Evolutionary conservation across 2,329 filamentous ascomycete genomes (phyloP), one percentile per base, ranked within the genome.

Genomic region (Penicillium crustosum): DNA sequence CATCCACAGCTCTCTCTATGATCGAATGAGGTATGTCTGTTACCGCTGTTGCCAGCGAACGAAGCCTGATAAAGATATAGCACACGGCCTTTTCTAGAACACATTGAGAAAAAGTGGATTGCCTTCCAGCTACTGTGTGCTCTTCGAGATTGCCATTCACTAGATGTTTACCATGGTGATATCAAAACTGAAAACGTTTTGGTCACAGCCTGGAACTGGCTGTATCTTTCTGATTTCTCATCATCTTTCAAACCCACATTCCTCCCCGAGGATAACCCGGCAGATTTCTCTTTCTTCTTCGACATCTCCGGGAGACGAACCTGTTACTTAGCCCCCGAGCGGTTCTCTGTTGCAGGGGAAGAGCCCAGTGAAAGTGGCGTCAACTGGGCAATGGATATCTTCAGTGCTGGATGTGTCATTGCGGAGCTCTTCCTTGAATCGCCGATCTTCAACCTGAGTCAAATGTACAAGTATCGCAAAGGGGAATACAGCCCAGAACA

Each of bases 191-290:
- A 99, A 75, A 99, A 99, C 69, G 86, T 96, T 36, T 81, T 99
- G 48, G 93, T 99, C 50, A 99, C 94, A 0, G 97, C 94, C 7
- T 99, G 94, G 94, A 97, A 97, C 78, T 99, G 95, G 94, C 83
- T 99, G 2, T 99, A 97, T 73, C 83, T 99, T 38, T 89, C 93
- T n/a, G 94, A 99, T 74, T 99, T 97, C 73, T 96, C 93, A 4
- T 92, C 93, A 0, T 89, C 90, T 0, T 97, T 96, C 79, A 99
- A 99, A 71, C 94, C 93, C 12, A 90, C 93, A 6, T 91, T 91
- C 74, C 81, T 99, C 3, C 94, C 94, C 3, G 93, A 97, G 73
- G 93, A 99, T 69, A 97, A 99, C 69, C 94, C 94, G 1, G 93
- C 91, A 17, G 92, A 97, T 68, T 99, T 97, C 70, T 96, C 93